Evolutionary conservation across 148 eudicot genomes (phyloP).

Genomic region (Pouteria glomerata): DNA sequence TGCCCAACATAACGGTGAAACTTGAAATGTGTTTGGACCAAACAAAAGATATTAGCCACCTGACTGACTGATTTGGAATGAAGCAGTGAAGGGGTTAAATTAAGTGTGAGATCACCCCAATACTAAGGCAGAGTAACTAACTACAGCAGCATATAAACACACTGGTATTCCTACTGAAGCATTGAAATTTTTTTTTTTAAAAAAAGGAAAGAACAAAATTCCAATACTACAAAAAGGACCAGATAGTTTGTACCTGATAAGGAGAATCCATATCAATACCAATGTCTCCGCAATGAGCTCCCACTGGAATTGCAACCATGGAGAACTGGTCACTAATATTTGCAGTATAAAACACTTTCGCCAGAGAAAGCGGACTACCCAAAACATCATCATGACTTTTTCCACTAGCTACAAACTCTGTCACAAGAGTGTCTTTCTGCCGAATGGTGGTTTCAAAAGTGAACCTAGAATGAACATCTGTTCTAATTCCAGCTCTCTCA

Average conservation of each 20-base stretch:
- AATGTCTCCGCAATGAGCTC: slow-evolving; percentile 77
- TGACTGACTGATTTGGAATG: background rate
- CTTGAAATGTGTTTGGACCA: background rate
- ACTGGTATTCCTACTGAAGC: no score
- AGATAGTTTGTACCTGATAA: slow-evolving; percentile 39
- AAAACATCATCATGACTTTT: slow-evolving; percentile 30
- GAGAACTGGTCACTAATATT: slow-evolving; percentile 75
- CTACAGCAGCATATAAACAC: background rate
- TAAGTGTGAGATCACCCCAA: background rate
- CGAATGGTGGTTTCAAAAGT: slow-evolving; percentile 59
- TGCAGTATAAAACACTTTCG: slow-evolving; percentile 73
- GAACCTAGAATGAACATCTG: slow-evolving; percentile 64
- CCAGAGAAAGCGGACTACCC: slow-evolving; percentile 61
- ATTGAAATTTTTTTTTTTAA: no score
- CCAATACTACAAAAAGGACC: background rate
- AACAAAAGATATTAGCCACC: background rate
- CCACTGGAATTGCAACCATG: slow-evolving; percentile 64
- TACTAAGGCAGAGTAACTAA: background rate
- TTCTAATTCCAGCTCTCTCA: slow-evolving; percentile 49
- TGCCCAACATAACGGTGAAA: background rate
- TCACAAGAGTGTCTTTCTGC: slow-evolving; percentile 55
- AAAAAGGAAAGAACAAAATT: background rate
- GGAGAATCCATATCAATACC: slow-evolving; percentile 29
- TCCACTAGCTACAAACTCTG: slow-evolving; percentile 60
- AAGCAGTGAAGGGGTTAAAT: background rate